Conservation (phyloP, 1,284 basidiomycete genomes). For the Wolfiporia cocos region DNA sequence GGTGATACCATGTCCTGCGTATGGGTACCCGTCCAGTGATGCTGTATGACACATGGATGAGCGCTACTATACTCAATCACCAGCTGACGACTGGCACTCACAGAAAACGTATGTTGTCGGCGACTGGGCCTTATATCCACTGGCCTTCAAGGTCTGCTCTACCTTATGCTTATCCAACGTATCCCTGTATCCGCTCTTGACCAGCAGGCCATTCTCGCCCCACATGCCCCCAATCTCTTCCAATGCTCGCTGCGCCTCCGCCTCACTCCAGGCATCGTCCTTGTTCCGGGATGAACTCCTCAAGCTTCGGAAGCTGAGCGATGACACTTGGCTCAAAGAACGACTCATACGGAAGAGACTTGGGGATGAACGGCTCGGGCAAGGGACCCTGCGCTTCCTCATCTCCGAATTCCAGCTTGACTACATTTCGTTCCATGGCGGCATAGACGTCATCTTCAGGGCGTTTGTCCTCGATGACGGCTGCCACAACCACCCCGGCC, state of each 20-base stretch:
- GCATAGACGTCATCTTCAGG: too few relatives aligned
- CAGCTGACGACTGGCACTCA: constrained; percentile 6
- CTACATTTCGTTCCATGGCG: too few relatives aligned
- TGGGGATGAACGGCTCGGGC: too few relatives aligned
- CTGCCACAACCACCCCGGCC: too few relatives aligned
- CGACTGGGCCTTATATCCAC: constrained; percentile 12
- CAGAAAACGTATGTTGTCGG: constrained; percentile 22
- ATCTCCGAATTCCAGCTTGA: too few relatives aligned
- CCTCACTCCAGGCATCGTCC: constrained; percentile 24
- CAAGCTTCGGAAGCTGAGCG: constrained; percentile 24
- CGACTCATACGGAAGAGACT: too few relatives aligned
- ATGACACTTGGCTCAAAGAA: too few relatives aligned
- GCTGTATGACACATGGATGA: constrained; percentile 11
- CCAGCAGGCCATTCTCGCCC: constrained; percentile 11
- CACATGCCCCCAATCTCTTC: constrained; percentile 26
- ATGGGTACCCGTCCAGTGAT: constrained; percentile 23
- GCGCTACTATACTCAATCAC: neutral
- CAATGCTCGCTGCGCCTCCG: constrained; percentile 27
- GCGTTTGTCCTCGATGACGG: too few relatives aligned
- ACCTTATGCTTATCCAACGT: constrained; percentile 16
- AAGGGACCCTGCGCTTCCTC: too few relatives aligned
- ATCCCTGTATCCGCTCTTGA: constrained; percentile 13
- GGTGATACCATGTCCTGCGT: constrained; percentile 11
- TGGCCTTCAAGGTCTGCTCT: constrained; percentile 9
- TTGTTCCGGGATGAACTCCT: constrained; percentile 27